Percentiles rank a stretch among this genome's conserved stretches.
Evolutionary conservation across 73 alveolate genomes (phyloP).

Genomic region (Paramecium sonneborni): DNA sequence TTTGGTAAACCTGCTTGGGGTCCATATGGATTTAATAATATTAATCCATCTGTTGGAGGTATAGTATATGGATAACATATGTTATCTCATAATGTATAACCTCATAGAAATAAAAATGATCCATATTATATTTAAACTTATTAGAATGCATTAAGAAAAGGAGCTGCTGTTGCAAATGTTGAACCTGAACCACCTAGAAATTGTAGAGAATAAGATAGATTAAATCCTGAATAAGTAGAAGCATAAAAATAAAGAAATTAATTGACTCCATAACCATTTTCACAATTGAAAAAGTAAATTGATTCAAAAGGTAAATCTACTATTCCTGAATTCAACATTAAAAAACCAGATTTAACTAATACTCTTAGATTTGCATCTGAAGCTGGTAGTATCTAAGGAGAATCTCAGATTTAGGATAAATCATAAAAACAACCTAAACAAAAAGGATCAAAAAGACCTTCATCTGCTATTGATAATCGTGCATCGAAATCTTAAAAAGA

Average conservation of each 20-base stretch:
- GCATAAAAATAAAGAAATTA: slow-evolving; percentile 55
- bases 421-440: neutral
- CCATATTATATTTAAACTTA: slow-evolving; percentile 91
- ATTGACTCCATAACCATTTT: slow-evolving; percentile 45
- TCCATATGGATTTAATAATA: slow-evolving; percentile 93
- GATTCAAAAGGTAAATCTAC: neutral
- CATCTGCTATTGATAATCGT: neutral
- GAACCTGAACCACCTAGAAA: slow-evolving; percentile 85
- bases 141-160: slow-evolving; percentile 85
- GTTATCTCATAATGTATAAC: slow-evolving; percentile 93
- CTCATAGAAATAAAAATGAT: slow-evolving; percentile 90
- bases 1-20: slow-evolving; percentile 98
- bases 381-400: slow-evolving; percentile 39
- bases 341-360: slow-evolving; percentile 64
- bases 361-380: slow-evolving; percentile 67
- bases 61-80: slow-evolving; percentile 92
- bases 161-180: slow-evolving; percentile 72
- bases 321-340: slow-evolving; percentile 54
- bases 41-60: slow-evolving; percentile 96
- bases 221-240: slow-evolving; percentile 71
- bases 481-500: neutral
- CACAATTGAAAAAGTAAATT: neutral
- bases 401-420: neutral
- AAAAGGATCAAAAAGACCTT: slow-evolving; percentile 37
- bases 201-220: slow-evolving; percentile 81